phyloP scores from a whole-genome alignment of 257 asterid genomes.

The Cinchona pubescens region DNA sequence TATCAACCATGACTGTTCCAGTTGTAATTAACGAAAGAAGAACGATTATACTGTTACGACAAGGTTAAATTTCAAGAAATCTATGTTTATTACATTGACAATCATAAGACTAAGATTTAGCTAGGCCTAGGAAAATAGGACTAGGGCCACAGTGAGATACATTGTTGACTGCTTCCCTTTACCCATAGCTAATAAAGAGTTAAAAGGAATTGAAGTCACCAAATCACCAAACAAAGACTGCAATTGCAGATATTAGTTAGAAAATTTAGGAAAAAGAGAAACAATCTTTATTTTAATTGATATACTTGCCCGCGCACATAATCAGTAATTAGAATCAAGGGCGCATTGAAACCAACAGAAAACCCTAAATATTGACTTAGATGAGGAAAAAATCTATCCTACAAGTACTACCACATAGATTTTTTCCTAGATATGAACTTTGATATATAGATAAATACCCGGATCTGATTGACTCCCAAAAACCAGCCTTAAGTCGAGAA shows the following conservation, averaged over 20 bases:
- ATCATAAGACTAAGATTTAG: background rate
- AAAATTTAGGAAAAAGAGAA: too few species aligned
- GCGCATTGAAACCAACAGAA: background rate
- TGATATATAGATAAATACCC: constrained; percentile 51
- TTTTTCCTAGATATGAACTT: too few species aligned
- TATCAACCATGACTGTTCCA: background rate
- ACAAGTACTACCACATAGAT: too few species aligned
- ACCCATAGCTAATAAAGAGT: background rate
- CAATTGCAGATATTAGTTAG: too few species aligned
- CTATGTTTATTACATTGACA: background rate
- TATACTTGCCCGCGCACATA: background rate
- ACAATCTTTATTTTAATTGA: background rate
- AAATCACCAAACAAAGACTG: background rate
- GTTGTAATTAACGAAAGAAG: background rate
- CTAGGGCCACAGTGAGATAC: background rate
- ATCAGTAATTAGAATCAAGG: background rate
- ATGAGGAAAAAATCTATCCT: too few species aligned
- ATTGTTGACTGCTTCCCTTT: too few species aligned
- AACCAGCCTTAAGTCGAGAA: constrained; percentile 59
- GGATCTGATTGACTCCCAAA: constrained; percentile 95
- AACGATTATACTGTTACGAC: background rate
- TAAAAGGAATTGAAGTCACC: background rate
- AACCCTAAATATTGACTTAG: background rate
- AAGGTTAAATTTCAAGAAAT: background rate
- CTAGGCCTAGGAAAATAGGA: background rate